Conservation (phyloP, 2,329 filamentous ascomycete genomes). For the Kalaharituber pfeilii region DNA sequence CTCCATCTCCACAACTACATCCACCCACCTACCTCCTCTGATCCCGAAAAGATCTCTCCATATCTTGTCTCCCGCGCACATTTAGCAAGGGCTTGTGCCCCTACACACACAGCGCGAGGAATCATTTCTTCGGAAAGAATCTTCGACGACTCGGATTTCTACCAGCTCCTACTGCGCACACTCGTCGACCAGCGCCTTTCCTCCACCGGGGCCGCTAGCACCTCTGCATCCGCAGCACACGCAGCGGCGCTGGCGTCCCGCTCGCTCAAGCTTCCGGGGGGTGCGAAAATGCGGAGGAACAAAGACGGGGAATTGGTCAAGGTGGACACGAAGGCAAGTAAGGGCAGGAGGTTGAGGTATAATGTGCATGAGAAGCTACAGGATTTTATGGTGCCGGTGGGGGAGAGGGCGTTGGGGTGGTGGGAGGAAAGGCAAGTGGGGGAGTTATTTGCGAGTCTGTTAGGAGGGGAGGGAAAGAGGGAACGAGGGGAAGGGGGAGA, state of each 20-base stretch:
- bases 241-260: slow-evolving; percentile 21
- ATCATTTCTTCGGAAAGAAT: slow-evolving; percentile 43
- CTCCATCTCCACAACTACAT: neutral
- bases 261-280: slow-evolving; percentile 22
- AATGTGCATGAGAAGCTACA: slow-evolving; percentile 93
- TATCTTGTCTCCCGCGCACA: neutral
- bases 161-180: slow-evolving; percentile 80
- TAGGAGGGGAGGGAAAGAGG: slow-evolving; percentile 57
- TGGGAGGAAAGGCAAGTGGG: slow-evolving; percentile 75
- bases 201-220: slow-evolving; percentile 37
- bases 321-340: slow-evolving; percentile 86
- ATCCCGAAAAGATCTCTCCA: neutral
- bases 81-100: slow-evolving; percentile 57
- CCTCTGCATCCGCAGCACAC: slow-evolving; percentile 26
- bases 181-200: slow-evolving; percentile 75
- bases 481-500: slow-evolving; percentile 42
- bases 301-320: slow-evolving; percentile 66
- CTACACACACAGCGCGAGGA: slow-evolving; percentile 44
- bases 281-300: slow-evolving; percentile 26
- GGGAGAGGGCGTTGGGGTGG: slow-evolving; percentile 37
- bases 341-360: slow-evolving; percentile 84
- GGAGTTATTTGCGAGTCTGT: slow-evolving; percentile 54
- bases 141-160: slow-evolving; percentile 91
- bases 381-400: slow-evolving; percentile 93
- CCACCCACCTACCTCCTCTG: neutral